These are phyloP conservation scores for Stygiomarasmius scandens DNA, from an alignment of 1,284 basidiomycete species.

Conservation along the genomic window DNA sequence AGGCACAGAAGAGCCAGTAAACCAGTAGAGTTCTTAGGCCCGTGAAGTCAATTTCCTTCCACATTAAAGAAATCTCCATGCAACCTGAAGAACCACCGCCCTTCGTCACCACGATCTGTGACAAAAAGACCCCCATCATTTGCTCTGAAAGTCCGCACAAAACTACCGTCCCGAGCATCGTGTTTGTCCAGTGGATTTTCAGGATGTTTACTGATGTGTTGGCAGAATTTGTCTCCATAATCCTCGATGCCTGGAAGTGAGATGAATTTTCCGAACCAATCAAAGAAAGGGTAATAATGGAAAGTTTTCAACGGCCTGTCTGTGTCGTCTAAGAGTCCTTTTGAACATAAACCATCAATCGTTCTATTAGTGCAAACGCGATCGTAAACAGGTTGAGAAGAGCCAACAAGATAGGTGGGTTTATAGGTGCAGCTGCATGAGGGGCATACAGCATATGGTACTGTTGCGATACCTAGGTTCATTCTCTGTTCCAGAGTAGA, in stretches of 20 bases:
- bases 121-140: neutral
- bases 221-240: slow-evolving; percentile 1
- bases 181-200: neutral
- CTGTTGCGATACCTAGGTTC: slow-evolving; percentile 1
- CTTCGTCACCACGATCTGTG: slow-evolving; percentile 1
- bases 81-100: slow-evolving; percentile 4
- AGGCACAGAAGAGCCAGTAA: slow-evolving; percentile 5
- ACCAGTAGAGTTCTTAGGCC: slow-evolving; percentile 7
- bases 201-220: neutral
- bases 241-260: slow-evolving; percentile 3
- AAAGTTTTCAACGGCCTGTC: neutral
- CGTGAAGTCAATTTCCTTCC: slow-evolving; percentile 9
- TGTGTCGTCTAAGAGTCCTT: neutral
- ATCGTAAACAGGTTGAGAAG: neutral
- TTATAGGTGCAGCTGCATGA: neutral
- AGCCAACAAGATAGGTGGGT: neutral
- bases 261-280: slow-evolving; percentile 7
- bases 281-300: slow-evolving; percentile 4
- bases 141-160: neutral
- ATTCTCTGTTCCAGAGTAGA: neutral
- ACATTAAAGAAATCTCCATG: slow-evolving; percentile 7
- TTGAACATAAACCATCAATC: neutral
- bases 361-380: neutral
- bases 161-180: neutral
- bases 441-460: slow-evolving; percentile 2